A percentile compares a stretch with the other conserved stretches of the same genome.
These are phyloP conservation scores for Cajanus cajan DNA, from an alignment of 306 rosid species.

Conservation along the genomic window DNA sequence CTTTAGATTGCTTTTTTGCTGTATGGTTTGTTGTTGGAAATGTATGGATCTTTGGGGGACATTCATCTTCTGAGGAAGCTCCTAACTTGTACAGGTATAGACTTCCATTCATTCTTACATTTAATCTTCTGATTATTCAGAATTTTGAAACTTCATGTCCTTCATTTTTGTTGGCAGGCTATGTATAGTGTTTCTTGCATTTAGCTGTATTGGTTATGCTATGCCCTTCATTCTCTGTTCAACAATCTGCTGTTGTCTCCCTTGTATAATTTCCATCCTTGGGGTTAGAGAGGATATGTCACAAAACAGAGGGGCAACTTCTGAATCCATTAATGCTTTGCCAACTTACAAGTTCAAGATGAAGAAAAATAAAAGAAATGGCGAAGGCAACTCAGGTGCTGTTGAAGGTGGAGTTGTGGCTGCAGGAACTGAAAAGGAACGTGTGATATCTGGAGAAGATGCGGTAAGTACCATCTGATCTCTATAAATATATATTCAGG, in stretches of 20 bases:
- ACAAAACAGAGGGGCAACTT: slow-evolving; percentile 85
- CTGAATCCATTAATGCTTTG: slow-evolving; percentile 82
- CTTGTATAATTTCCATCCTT: slow-evolving; percentile 92
- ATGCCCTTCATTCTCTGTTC: slow-evolving; percentile 99
- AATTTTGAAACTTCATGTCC: slow-evolving; percentile 21
- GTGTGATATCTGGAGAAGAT: slow-evolving; percentile 86
- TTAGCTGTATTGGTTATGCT: slow-evolving; percentile 95
- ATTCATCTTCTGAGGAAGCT: slow-evolving; percentile 64
- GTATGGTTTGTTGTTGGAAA: slow-evolving; percentile 99
- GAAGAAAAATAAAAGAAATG: slow-evolving; percentile 66
- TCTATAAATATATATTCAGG: neutral
- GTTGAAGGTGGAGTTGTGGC: slow-evolving; percentile 86
- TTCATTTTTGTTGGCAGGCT: slow-evolving; percentile 61
- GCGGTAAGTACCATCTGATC: slow-evolving; percentile 62
- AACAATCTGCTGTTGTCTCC: slow-evolving; percentile 97
- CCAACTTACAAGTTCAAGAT: slow-evolving; percentile 89
- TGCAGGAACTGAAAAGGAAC: slow-evolving; percentile 89
- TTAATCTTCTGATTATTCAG: slow-evolving; percentile 13
- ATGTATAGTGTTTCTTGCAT: slow-evolving; percentile 91
- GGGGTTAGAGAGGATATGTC: slow-evolving; percentile 88
- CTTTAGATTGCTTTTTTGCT: slow-evolving; percentile 93
- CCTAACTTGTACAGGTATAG: slow-evolving; percentile 92
- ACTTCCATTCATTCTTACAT: slow-evolving; percentile 22
- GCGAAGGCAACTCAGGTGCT: slow-evolving; percentile 50
- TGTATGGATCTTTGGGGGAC: slow-evolving; percentile 98